Conservation (phyloP, 306 rosid species). For the Cucumis cinereus region DNA sequence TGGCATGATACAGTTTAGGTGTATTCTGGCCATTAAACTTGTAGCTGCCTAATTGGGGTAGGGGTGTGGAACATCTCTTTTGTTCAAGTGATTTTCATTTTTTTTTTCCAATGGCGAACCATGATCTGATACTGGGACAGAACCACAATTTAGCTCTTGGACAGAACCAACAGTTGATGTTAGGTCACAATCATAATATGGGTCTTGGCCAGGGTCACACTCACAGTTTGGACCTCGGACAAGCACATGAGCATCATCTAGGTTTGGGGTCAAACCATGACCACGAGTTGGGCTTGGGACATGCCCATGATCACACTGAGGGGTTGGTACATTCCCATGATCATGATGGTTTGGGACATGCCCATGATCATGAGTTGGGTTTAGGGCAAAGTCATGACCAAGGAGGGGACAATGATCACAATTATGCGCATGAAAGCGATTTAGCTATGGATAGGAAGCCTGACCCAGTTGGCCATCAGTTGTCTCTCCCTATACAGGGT, state of each 20-base stretch:
- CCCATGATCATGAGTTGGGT: conserved; percentile 41
- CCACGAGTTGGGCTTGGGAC: conserved; percentile 40
- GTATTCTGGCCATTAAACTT: neutral
- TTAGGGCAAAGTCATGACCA: conserved; percentile 46
- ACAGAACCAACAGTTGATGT: conserved; percentile 54
- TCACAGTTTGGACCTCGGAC: conserved; percentile 49
- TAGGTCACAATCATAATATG: conserved; percentile 47
- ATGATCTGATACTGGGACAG: conserved; percentile 64
- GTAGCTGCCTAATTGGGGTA: conserved; percentile 13
- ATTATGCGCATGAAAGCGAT: conserved; percentile 42
- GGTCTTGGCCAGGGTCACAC: conserved; percentile 45
- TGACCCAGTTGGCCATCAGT: conserved; percentile 42
- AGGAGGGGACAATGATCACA: conserved; percentile 39
- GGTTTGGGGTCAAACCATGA: conserved; percentile 35
- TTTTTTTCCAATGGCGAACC: conserved; percentile 46
- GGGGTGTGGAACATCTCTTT: conserved; percentile 14
- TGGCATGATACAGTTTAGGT: neutral
- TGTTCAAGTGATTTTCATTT: conserved; percentile 6
- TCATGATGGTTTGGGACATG: conserved; percentile 24
- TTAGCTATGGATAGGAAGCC: conserved; percentile 62
- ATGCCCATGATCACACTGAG: conserved; percentile 23
- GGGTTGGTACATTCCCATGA: conserved; percentile 36
- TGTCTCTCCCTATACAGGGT: conserved; percentile 37
- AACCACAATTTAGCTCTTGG: conserved; percentile 47
- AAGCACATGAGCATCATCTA: conserved; percentile 36